Evolutionary conservation across 148 eudicot species (phyloP).

Genomic region (Oxyria digyna): DNA sequence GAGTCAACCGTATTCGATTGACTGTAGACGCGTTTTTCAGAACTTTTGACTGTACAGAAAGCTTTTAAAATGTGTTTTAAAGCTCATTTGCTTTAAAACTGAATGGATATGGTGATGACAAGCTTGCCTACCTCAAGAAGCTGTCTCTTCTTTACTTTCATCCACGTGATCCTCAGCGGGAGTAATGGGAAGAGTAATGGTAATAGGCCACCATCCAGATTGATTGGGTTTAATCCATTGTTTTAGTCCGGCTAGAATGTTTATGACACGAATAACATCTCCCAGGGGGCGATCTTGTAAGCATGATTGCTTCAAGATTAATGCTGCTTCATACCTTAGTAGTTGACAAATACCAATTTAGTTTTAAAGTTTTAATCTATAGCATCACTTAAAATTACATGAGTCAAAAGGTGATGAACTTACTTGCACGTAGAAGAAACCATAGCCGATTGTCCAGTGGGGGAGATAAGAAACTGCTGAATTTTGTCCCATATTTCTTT

Average conservation of each 20-base stretch:
- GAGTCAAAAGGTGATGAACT: background rate
- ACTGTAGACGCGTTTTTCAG: background rate
- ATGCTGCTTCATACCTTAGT: slow-evolving; percentile 78
- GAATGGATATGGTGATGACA: background rate
- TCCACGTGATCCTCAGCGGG: background rate
- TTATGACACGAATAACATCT: slow-evolving; percentile 49
- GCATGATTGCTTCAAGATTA: slow-evolving; percentile 49
- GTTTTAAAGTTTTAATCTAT: background rate
- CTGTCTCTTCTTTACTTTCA: background rate
- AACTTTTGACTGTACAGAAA: background rate
- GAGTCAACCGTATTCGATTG: background rate
- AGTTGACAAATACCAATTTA: background rate
- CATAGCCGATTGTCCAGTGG: slow-evolving; percentile 52
- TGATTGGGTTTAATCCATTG: slow-evolving; percentile 51
- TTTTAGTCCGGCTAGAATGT: slow-evolving; percentile 40
- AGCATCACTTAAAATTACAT: background rate
- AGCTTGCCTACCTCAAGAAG: background rate
- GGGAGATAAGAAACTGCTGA: slow-evolving; percentile 47
- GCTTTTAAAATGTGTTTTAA: background rate
- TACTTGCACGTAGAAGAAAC: slow-evolving; percentile 59
- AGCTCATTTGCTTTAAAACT: too few relatives aligned
- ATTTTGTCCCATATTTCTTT: slow-evolving; percentile 59
- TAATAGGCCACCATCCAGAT: slow-evolving; percentile 85
- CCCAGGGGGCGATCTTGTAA: slow-evolving; percentile 57
- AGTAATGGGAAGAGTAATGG: slow-evolving; percentile 28